A percentile compares a stretch with the other conserved stretches of the same genome.
Evolutionary conservation across 306 rosid genomes (phyloP).

Genomic region (Lathyrus oleraceus): DNA sequence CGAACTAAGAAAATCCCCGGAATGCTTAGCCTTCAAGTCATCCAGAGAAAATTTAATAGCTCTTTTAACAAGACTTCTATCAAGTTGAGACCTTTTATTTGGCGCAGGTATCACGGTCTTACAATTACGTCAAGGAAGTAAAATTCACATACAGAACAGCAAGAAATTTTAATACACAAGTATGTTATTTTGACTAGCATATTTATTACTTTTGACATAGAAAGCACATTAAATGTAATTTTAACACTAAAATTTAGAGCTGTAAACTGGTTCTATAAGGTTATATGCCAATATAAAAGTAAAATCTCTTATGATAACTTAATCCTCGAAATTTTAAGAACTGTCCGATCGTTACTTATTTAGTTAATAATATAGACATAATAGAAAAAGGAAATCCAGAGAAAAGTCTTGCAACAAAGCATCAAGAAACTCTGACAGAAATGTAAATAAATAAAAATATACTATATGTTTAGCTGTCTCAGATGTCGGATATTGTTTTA

Average conservation of each 20-base stretch:
- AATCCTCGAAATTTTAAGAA: neutral
- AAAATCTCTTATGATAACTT: neutral
- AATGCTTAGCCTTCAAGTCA: constrained; percentile 75
- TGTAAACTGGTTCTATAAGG: constrained; percentile 2
- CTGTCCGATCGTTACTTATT: neutral
- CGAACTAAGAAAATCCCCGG: constrained; percentile 78
- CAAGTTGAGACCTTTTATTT: constrained; percentile 49
- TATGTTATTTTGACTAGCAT: constrained; percentile 6
- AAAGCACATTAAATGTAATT: neutral
- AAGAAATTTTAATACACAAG: constrained; percentile 15
- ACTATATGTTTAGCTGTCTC: constrained; percentile 3
- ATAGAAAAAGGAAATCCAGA: neutral
- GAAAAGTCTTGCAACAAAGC: neutral
- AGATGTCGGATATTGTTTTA: constrained; percentile 57
- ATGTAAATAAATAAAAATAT: neutral
- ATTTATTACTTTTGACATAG: neutral
- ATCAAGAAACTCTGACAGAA: neutral
- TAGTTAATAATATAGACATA: neutral
- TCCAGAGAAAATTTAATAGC: constrained; percentile 71
- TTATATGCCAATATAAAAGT: neutral
- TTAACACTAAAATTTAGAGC: constrained; percentile 22
- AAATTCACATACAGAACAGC: constrained; percentile 6
- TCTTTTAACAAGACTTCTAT: constrained; percentile 59
- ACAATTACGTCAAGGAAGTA: constrained; percentile 66
- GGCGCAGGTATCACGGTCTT: constrained; percentile 44